Percentiles rank a stretch among this genome's conserved stretches.
Evolutionary conservation across 768 basidiomycete genomes (phyloP).

Genomic region (Mycena olivaceomarginata): DNA sequence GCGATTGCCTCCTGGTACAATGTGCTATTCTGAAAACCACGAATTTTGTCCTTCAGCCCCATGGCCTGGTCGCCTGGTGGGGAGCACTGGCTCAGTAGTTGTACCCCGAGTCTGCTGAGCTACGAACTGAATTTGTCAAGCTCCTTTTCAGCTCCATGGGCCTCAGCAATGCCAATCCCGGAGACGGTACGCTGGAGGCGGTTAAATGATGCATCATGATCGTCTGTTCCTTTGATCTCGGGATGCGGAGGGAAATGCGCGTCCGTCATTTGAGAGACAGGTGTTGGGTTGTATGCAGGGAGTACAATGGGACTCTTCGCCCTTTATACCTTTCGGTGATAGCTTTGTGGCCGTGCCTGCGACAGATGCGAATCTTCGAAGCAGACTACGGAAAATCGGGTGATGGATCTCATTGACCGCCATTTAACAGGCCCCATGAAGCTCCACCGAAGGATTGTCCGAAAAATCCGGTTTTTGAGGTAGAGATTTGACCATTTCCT

Average conservation of each 20-base stretch:
- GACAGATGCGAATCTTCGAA: too few relatives aligned
- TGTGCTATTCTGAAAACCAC: neutral
- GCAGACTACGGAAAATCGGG: too few relatives aligned
- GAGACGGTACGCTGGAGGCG: neutral
- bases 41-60: neutral
- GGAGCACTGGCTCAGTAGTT: neutral
- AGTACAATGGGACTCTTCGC: too few relatives aligned
- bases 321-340: too few relatives aligned
- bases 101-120: neutral
- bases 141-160: neutral
- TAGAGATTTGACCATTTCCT: too few relatives aligned
- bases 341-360: too few relatives aligned
- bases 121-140: conserved; percentile 2
- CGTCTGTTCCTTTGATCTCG: too few relatives aligned
- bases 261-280: neutral
- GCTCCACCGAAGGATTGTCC: too few relatives aligned
- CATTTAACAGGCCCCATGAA: too few relatives aligned
- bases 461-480: too few relatives aligned
- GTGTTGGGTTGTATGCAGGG: too few relatives aligned
- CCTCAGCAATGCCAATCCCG: neutral
- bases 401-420: too few relatives aligned
- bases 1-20: neutral
- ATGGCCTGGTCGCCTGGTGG: neutral
- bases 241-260: neutral
- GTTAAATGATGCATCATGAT: neutral